These are phyloP conservation scores for Grosmannia penicillata DNA, from an alignment of 2,329 filamentous ascomycete genomes.

Conservation along the genomic window DNA sequence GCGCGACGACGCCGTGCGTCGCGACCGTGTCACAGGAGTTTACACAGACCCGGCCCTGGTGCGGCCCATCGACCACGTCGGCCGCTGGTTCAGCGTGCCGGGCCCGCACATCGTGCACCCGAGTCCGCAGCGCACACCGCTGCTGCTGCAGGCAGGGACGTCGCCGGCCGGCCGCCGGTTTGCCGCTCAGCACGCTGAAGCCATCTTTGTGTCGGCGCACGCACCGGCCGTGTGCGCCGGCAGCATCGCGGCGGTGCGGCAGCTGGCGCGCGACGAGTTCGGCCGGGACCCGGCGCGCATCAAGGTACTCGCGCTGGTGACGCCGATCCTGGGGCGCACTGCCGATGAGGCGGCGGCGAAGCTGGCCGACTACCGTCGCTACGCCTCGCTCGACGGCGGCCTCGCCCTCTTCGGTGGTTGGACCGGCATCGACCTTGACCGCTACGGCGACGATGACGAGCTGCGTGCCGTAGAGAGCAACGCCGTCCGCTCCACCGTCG, in stretches of 20 bases:
- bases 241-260: constrained; percentile 7
- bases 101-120: constrained; percentile 3
- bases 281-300: constrained; percentile 10
- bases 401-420: constrained; percentile 13
- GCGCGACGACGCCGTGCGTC: constrained; percentile 4
- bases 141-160: constrained; percentile 12
- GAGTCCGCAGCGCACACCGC: constrained; percentile 8
- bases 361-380: constrained; percentile 16
- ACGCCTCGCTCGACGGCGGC: constrained; percentile 10
- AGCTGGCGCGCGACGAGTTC: constrained; percentile 13
- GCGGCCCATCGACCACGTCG: constrained; percentile 4
- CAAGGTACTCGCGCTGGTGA: constrained; percentile 12
- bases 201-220: constrained; percentile 11
- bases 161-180: constrained; percentile 10
- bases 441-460: constrained; percentile 23
- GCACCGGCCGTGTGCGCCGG: constrained; percentile 4
- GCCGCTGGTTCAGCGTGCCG: constrained; percentile 1
- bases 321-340: constrained; percentile 9
- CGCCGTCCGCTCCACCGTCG: constrained; percentile 17
- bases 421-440: constrained; percentile 14
- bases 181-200: constrained; percentile 12
- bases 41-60: constrained; percentile 4
- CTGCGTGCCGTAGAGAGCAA: constrained; percentile 23
- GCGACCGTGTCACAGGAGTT: constrained; percentile 2
- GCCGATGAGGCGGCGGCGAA: constrained; percentile 12